These are phyloP conservation scores for Leishmania gerbilli DNA, from an alignment of 208 protist genomes.

Conservation along the genomic window DNA sequence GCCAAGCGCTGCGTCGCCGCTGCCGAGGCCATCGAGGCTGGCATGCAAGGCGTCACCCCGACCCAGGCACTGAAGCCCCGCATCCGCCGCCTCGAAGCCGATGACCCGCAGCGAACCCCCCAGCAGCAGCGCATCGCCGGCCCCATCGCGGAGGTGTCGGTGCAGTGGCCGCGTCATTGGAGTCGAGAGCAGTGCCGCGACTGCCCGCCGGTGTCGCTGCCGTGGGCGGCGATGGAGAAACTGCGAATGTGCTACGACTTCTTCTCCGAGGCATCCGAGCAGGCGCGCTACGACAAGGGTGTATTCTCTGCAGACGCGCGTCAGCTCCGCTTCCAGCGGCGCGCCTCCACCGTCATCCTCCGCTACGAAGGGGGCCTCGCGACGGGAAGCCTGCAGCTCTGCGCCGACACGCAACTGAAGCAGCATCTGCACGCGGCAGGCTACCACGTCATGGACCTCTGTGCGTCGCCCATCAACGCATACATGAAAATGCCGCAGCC, in stretches of 20 bases:
- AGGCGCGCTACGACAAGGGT: slow-evolving; percentile 28
- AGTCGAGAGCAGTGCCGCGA: slow-evolving; percentile 30
- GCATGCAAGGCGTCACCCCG: slow-evolving; percentile 38
- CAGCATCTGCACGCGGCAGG: slow-evolving; percentile 76
- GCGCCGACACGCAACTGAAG: slow-evolving; percentile 83
- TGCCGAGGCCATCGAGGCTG: slow-evolving; percentile 31
- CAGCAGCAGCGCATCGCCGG: slow-evolving; percentile 57
- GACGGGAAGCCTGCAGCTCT: slow-evolving; percentile 86
- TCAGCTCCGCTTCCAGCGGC: slow-evolving; percentile 37
- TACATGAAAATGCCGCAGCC: slow-evolving; percentile 68
- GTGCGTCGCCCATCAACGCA: slow-evolving; percentile 89
- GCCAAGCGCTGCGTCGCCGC: slow-evolving; percentile 56
- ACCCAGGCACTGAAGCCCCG: slow-evolving; percentile 23
- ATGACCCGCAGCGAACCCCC: slow-evolving; percentile 46
- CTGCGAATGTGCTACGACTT: slow-evolving; percentile 59
- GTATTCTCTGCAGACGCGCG: neutral
- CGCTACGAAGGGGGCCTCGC: slow-evolving; percentile 81
- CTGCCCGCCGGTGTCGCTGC: slow-evolving; percentile 68
- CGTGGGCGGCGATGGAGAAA: slow-evolving; percentile 68
- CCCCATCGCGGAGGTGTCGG: slow-evolving; percentile 55
- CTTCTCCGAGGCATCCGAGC: slow-evolving; percentile 40
- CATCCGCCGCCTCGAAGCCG: slow-evolving; percentile 47
- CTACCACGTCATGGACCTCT: slow-evolving; percentile 87
- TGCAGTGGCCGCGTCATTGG: slow-evolving; percentile 49
- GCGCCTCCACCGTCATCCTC: slow-evolving; percentile 67